Percentiles rank a stretch among this genome's conserved stretches.
These are phyloP conservation scores for Diplocarpon rosae DNA, from an alignment of 2,329 filamentous ascomycete genomes.

Conservation along the genomic window DNA sequence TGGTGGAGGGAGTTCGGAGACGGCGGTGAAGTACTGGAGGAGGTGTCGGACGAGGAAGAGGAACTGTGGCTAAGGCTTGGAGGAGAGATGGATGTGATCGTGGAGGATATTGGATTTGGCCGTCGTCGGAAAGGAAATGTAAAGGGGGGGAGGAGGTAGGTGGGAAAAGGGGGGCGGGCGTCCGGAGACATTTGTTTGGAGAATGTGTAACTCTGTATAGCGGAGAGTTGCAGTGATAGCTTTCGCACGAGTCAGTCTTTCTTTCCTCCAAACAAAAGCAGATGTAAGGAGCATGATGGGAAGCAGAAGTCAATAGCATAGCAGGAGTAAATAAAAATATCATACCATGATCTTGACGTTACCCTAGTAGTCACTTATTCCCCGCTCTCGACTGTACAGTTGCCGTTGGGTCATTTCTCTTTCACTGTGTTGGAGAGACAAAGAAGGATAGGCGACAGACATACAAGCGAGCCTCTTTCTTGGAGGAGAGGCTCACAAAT, in stretches of 20 bases:
- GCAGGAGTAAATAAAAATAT: no score
- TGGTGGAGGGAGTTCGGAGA: conserved; percentile 10
- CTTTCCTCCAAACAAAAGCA: neutral
- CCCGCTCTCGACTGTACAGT: no score
- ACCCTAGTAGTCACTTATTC: no score
- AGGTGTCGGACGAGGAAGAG: conserved; percentile 22
- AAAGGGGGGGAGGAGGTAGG: conserved; percentile 42
- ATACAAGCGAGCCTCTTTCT: no score
- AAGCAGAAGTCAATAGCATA: no score
- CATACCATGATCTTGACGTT: no score
- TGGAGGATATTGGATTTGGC: conserved; percentile 25
- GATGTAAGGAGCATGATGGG: neutral
- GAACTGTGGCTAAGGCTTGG: conserved; percentile 30
- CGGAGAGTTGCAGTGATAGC: conserved; percentile 1
- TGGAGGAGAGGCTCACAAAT: no score
- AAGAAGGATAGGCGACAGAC: no score
- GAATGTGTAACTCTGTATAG: conserved; percentile 2
- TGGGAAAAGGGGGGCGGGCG: conserved; percentile 31
- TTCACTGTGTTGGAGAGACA: no score
- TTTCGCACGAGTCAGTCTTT: neutral
- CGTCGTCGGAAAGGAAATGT: conserved; percentile 35
- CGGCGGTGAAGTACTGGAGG: conserved; percentile 21
- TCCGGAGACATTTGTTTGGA: conserved; percentile 15
- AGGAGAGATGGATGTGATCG: conserved; percentile 17
- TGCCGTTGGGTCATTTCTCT: no score